These are phyloP conservation scores for Leptomonas seymouri DNA, from an alignment of 208 protist genomes.

Conservation along the genomic window DNA sequence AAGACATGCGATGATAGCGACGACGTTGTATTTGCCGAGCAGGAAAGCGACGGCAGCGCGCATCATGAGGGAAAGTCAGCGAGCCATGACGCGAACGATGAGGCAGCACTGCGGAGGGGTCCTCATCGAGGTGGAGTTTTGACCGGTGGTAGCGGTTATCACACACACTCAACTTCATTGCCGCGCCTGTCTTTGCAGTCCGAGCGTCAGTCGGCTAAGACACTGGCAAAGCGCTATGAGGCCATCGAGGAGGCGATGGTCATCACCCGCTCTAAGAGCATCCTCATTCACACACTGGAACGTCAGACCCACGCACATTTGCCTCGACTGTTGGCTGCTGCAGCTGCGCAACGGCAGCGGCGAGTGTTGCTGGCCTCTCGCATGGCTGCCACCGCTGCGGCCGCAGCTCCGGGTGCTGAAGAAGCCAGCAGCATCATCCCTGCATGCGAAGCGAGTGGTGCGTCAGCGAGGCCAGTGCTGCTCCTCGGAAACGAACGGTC, in stretches of 20 bases:
- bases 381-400: not conserved
- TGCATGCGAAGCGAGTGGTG: not conserved
- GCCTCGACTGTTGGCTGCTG: constrained; percentile 20
- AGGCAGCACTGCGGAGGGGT: not conserved
- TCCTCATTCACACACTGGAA: constrained; percentile 54
- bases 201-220: constrained; percentile 3
- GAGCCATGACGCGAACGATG: not conserved
- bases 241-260: constrained; percentile 69
- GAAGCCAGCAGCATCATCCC: not conserved
- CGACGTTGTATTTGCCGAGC: not conserved
- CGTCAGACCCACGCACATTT: constrained; percentile 22
- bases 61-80: not conserved
- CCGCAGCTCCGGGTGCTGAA: not conserved
- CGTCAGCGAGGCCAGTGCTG: constrained; percentile 9
- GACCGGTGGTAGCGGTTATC: not conserved
- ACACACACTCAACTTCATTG: not conserved
- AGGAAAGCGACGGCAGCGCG: not conserved
- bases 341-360: constrained; percentile 29
- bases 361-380: constrained; percentile 11
- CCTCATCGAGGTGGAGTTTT: not conserved
- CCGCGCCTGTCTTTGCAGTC: constrained; percentile 5
- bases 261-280: constrained; percentile 61
- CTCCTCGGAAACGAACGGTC: constrained; percentile 18
- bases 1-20: not conserved
- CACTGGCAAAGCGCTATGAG: constrained; percentile 39